Percentiles rank a stretch among this genome's conserved stretches.
phyloP scores from a whole-genome alignment of 2,329 filamentous ascomycete genomes.

The Coniella lustricola region DNA sequence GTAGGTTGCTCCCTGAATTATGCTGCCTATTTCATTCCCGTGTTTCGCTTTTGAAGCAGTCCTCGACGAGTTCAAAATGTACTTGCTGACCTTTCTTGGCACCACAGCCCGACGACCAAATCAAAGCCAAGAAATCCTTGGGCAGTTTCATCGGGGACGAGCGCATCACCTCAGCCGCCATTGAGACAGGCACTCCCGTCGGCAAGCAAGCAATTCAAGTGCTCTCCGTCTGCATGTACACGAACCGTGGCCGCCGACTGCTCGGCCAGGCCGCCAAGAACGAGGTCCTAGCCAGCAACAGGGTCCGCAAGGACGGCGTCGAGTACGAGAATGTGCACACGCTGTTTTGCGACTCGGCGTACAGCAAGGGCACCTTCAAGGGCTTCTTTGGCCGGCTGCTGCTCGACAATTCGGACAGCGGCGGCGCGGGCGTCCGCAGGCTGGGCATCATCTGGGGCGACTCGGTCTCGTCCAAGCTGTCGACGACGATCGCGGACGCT shows the following conservation, averaged over 20 bases:
- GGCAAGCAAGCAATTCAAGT: background rate
- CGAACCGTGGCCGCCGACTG: background rate
- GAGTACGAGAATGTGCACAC: background rate
- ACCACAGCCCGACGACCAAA: background rate
- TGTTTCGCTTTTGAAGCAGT: too few relatives aligned
- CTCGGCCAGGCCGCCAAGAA: background rate
- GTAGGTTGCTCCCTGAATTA: background rate
- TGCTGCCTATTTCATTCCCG: too few relatives aligned
- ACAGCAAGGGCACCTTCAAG: background rate
- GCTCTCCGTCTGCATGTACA: constrained; percentile 1
- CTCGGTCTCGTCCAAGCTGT: background rate
- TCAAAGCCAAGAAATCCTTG: background rate
- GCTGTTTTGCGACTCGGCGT: background rate
- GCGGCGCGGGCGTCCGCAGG: background rate
- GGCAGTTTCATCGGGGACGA: background rate
- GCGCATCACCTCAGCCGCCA: background rate
- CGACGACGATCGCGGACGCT: background rate
- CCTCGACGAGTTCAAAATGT: background rate
- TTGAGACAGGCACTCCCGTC: background rate
- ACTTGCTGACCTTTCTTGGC: too few relatives aligned
- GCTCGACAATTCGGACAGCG: background rate
- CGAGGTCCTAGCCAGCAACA: background rate
- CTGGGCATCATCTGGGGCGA: background rate
- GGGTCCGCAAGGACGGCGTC: background rate
- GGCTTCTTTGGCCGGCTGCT: background rate